Conservation (phyloP, 2,329 filamentous ascomycete species). For the Aspergillus uvarum region DNA sequence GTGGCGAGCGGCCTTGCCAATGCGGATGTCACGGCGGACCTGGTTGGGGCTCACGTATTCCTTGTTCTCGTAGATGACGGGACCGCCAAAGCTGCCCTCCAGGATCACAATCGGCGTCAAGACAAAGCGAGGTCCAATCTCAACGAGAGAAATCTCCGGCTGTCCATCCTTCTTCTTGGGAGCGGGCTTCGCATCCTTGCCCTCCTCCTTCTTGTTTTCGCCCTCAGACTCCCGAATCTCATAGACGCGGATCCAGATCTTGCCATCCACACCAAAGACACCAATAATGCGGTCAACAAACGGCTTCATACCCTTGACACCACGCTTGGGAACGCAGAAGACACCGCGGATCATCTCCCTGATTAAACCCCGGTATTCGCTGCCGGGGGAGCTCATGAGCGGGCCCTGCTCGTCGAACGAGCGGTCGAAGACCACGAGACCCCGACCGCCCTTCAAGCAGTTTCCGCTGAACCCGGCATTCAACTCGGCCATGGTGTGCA, state of each 20-base stretch:
- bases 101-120: slow-evolving; percentile 93
- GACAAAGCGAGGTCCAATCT: slow-evolving; percentile 92
- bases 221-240: slow-evolving; percentile 83
- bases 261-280: slow-evolving; percentile 86
- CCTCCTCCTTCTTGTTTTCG: slow-evolving; percentile 51
- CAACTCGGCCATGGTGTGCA: slow-evolving; percentile 95
- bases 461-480: slow-evolving; percentile 83
- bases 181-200: slow-evolving; percentile 40
- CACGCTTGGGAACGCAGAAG: slow-evolving; percentile 83
- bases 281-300: slow-evolving; percentile 95
- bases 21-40: slow-evolving; percentile 76
- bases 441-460: slow-evolving; percentile 88
- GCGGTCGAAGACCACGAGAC: slow-evolving; percentile 86
- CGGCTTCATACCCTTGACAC: slow-evolving; percentile 85
- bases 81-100: slow-evolving; percentile 91
- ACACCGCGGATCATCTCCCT: slow-evolving; percentile 87
- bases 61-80: slow-evolving; percentile 97
- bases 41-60: slow-evolving; percentile 97
- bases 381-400: slow-evolving; percentile 64
- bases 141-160: slow-evolving; percentile 78
- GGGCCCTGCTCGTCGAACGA: slow-evolving; percentile 75
- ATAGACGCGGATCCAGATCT: slow-evolving; percentile 95
- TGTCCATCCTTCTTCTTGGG: slow-evolving; percentile 54
- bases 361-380: slow-evolving; percentile 52
- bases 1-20: slow-evolving; percentile 74